A percentile compares a stretch with the other conserved stretches of the same genome.
phyloP scores from a whole-genome alignment of 2,329 filamentous ascomycete species.

The Fusarium subglutinans region DNA sequence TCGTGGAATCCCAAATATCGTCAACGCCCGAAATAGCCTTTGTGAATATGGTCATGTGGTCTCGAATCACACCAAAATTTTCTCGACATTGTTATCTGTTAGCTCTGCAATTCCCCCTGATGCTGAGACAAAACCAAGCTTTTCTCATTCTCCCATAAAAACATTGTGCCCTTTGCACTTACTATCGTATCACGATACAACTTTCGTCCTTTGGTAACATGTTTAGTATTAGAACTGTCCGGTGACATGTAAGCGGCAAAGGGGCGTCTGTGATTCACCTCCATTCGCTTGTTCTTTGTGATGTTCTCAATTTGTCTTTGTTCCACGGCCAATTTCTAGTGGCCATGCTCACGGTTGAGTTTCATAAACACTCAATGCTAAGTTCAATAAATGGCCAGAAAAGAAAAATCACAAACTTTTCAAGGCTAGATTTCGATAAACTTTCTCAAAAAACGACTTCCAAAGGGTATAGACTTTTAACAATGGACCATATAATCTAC shows the following conservation, averaged over 20 bases:
- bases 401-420: neutral
- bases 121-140: too few relatives aligned
- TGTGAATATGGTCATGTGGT: too few relatives aligned
- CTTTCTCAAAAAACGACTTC: neutral
- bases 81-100: too few relatives aligned
- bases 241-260: neutral
- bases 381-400: neutral
- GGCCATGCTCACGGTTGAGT: neutral
- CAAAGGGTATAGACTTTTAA: neutral
- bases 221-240: too few relatives aligned
- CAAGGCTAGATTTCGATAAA: neutral
- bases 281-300: neutral
- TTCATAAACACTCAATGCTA: neutral
- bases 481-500: neutral
- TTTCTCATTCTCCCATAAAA: too few relatives aligned
- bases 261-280: neutral
- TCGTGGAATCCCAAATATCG: too few relatives aligned
- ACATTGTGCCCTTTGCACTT: too few relatives aligned
- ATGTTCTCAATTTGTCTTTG: neutral
- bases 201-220: too few relatives aligned
- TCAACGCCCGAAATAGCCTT: too few relatives aligned
- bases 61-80: too few relatives aligned
- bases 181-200: too few relatives aligned
- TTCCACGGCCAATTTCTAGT: neutral
- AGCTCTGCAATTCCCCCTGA: too few relatives aligned